phyloP scores from a whole-genome alignment of 495 filamentous ascomycete genomes.

The Lasiosphaeriaceae sp. region DNA sequence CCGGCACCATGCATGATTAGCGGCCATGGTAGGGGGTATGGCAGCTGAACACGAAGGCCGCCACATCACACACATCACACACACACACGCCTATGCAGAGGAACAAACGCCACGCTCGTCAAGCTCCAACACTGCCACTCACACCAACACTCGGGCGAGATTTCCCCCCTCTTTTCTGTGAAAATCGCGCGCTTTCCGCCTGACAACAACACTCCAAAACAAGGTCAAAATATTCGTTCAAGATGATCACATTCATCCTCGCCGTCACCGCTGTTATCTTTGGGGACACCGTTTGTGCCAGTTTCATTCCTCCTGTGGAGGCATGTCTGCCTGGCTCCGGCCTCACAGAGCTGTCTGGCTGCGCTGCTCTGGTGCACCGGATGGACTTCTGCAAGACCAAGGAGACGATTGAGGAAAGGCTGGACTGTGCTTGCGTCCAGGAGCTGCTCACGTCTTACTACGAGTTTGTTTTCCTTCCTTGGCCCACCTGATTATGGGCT shows the following conservation, averaged over 20 bases:
- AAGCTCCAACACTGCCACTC: too few relatives aligned
- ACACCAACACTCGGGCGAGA: too few relatives aligned
- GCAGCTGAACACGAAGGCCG: too few relatives aligned
- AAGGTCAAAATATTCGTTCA: too few relatives aligned
- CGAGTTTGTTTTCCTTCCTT: neutral
- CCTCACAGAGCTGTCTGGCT: constrained; percentile 4
- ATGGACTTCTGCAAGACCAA: neutral
- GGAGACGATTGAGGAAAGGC: constrained; percentile 2
- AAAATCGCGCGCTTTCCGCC: neutral
- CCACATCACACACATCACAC: too few relatives aligned
- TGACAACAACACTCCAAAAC: neutral
- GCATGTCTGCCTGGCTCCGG: constrained; percentile 1
- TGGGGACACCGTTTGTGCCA: neutral
- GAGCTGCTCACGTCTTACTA: constrained; percentile 4
- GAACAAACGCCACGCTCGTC: too few relatives aligned
- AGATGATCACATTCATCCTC: too few relatives aligned
- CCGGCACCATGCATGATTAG: too few relatives aligned
- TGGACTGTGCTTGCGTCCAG: constrained; percentile 6
- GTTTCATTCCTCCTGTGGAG: neutral
- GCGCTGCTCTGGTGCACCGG: neutral
- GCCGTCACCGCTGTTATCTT: neutral
- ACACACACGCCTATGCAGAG: too few relatives aligned
- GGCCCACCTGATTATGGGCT: neutral
- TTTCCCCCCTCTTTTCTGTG: too few relatives aligned
- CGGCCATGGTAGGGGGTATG: too few relatives aligned